These are phyloP conservation scores for Blastomyces parvus DNA, from an alignment of 2,329 filamentous ascomycete genomes.

Conservation along the genomic window DNA sequence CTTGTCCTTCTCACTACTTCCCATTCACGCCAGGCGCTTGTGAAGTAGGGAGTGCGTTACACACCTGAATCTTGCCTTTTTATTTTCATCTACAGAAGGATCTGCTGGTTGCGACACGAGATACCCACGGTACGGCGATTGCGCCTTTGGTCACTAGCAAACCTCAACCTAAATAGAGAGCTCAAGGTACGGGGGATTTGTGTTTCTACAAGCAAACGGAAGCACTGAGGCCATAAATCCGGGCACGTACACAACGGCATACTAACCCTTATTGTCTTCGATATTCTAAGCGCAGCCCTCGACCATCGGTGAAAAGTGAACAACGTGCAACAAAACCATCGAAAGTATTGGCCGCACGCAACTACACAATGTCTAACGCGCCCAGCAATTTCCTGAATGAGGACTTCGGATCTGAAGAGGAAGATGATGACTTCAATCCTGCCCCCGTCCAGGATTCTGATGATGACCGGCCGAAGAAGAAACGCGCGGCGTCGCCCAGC, in stretches of 20 bases:
- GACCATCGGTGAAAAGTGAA: background rate
- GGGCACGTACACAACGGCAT: background rate
- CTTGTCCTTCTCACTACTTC: background rate
- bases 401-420: constrained; percentile 51
- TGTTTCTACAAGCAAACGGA: background rate
- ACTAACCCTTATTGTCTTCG: too few relatives aligned
- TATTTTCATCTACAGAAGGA: background rate
- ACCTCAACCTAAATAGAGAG: background rate
- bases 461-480: constrained; percentile 40
- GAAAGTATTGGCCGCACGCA: background rate
- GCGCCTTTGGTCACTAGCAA: background rate
- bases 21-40: background rate
- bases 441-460: constrained; percentile 64
- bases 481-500: constrained; percentile 22
- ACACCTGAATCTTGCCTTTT: background rate
- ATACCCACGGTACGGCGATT: background rate
- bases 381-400: constrained; percentile 39
- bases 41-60: background rate
- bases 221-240: background rate
- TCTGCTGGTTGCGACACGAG: background rate
- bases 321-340: background rate
- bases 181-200: background rate
- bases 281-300: background rate
- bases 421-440: constrained; percentile 84
- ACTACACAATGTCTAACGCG: constrained; percentile 23